Conservation (phyloP, 305 asterid species). For the Striga hermonthica region DNA sequence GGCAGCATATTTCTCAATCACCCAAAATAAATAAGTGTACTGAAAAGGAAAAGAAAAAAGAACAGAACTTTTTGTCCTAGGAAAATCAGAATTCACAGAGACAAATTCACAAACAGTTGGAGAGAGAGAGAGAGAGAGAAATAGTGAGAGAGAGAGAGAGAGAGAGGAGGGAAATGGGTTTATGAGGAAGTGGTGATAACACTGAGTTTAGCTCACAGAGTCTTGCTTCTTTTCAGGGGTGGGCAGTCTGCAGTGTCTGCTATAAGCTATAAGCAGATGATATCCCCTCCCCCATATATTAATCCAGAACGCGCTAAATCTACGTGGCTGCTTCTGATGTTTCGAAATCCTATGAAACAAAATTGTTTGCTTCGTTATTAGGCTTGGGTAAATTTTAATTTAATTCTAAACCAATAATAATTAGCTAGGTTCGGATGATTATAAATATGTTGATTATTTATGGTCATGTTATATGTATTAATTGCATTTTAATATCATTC, state of each 20-base stretch:
- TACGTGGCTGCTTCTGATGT: no score
- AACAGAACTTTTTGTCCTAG: background rate
- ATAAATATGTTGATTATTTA: no score
- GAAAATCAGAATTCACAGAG: background rate
- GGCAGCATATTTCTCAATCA: constrained; percentile 41
- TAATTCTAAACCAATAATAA: no score
- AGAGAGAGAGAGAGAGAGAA: constrained; percentile 17
- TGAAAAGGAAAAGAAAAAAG: background rate
- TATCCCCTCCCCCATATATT: no score
- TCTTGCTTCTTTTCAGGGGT: constrained; percentile 37
- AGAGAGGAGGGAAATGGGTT: constrained; percentile 40
- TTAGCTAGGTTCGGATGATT: no score
- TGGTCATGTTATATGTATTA: no score
- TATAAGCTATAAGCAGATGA: constrained; percentile 17
- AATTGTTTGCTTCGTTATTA: no score
- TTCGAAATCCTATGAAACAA: no score
- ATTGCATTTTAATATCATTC: no score
- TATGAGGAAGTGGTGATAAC: constrained; percentile 30
- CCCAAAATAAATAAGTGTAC: no score
- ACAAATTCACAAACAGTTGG: constrained; percentile 7
- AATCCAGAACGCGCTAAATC: no score
- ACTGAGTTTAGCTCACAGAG: constrained; percentile 28
- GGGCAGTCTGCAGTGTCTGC: background rate
- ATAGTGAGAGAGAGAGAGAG: constrained; percentile 19
- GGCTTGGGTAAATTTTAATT: no score